Evolutionary conservation across 768 basidiomycete species (phyloP), one percentile per base, ranked within the genome.

Genomic region (Kwoniella newhampshirensis): DNA sequence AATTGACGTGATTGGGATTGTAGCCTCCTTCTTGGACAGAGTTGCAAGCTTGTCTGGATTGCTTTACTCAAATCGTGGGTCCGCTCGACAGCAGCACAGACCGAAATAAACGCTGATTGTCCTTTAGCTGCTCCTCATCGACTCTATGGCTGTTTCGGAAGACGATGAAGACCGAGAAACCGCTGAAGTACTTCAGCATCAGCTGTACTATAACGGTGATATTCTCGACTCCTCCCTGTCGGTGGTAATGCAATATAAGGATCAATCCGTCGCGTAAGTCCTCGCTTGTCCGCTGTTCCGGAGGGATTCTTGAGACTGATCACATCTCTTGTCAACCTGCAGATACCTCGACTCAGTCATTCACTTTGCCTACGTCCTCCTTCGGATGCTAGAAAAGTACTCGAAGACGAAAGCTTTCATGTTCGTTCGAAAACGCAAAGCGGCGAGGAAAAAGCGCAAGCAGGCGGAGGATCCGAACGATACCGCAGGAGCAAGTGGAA

Each of bases 11-110:
- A 8, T 18, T 20, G n/a, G n/a, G 35, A 15, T 15, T 30, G 43
- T 66, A 96, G 91, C 94, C 94, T 27, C 92, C 92, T 71, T 80
- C 84, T 58, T 98, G 92, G 91, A 89, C 85, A 25, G 93, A 96
- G 72, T 80, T 98, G 25, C 91, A 97, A 76, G 89, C 91, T 28
- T 91, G 91, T 28, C 84, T 96, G 69, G 89, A 94, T 70, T 94
- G 91, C 74, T 83, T 98, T 64, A 92, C 91, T 18, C 92, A 96
- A 68, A 81, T 98, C 52, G 80, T 80, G 44, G 48, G 78, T 64
- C 8, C 11, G 41, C 49, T 47, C 28, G 0, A 27, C 6, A 13
- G 32, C n/a, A 17, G 40, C 2, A 28, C 13, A 1, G n/a, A 1
- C 37, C 39, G 35, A 32, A 46, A 17, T 27, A 32, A 13, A 7